Conservation (phyloP, 208 protist species). For the Wallacemonas rigidus region DNA sequence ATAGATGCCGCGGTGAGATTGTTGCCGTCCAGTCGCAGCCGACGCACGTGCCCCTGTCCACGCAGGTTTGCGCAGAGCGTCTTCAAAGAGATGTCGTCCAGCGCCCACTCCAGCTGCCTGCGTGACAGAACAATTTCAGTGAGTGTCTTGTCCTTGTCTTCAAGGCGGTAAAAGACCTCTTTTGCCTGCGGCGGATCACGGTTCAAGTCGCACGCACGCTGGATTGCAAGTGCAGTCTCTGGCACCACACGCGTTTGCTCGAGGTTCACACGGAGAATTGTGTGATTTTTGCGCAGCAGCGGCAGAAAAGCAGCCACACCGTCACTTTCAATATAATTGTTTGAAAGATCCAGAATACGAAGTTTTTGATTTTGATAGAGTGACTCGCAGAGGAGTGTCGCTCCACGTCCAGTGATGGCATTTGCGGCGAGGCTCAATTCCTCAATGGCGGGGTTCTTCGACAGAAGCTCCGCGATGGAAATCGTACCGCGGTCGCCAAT, state of each 20-base stretch:
- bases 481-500: slow-evolving; percentile 74
- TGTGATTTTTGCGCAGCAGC: slow-evolving; percentile 71
- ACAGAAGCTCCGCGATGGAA: slow-evolving; percentile 71
- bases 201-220: slow-evolving; percentile 70
- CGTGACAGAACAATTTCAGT: slow-evolving; percentile 53
- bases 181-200: slow-evolving; percentile 69
- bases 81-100: slow-evolving; percentile 68
- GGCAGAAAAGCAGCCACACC: slow-evolving; percentile 49
- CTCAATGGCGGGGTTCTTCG: slow-evolving; percentile 52
- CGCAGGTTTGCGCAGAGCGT: slow-evolving; percentile 60
- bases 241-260: slow-evolving; percentile 53
- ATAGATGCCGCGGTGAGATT: slow-evolving; percentile 58
- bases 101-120: slow-evolving; percentile 27
- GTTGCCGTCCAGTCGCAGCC: slow-evolving; percentile 66
- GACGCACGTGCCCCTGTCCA: slow-evolving; percentile 39
- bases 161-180: slow-evolving; percentile 55
- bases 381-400: slow-evolving; percentile 60
- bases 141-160: slow-evolving; percentile 51
- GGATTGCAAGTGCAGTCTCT: slow-evolving; percentile 40
- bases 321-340: slow-evolving; percentile 65
- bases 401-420: slow-evolving; percentile 77
- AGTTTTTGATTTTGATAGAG: slow-evolving; percentile 71
- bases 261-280: slow-evolving; percentile 43
- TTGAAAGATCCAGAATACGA: slow-evolving; percentile 57
- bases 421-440: slow-evolving; percentile 66